Evolutionary conservation across 768 basidiomycete species (phyloP).

Genomic region (Suillus hirtellus): DNA sequence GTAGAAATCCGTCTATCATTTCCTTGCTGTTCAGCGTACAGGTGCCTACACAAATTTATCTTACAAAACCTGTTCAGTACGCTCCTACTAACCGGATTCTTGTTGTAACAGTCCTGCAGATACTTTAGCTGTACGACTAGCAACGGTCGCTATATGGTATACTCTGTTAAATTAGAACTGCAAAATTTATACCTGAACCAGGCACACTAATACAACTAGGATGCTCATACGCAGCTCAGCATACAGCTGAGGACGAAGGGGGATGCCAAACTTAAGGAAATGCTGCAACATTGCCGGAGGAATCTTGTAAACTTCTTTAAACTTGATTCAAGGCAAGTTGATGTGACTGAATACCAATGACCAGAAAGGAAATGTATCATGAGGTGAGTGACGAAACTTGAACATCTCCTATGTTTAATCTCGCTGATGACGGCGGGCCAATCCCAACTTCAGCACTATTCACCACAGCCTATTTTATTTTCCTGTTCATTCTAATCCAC

Average conservation of each 20-base stretch:
- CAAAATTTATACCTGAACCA: too few species aligned
- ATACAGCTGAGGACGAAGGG: background rate
- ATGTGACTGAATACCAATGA: background rate
- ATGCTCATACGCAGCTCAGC: background rate
- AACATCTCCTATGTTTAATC: conserved; percentile 1
- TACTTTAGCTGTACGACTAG: background rate
- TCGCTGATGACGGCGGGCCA: background rate
- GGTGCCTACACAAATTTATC: background rate
- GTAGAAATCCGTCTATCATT: background rate
- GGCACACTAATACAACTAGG: background rate
- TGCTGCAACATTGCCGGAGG: background rate
- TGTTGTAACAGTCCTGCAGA: background rate
- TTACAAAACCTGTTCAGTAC: background rate
- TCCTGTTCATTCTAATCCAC: background rate
- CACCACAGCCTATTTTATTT: background rate
- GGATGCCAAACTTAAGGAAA: too few species aligned
- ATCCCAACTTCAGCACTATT: background rate
- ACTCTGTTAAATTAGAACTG: background rate
- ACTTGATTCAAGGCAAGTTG: too few species aligned
- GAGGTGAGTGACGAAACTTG: background rate
- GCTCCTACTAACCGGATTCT: background rate
- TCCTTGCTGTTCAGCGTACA: background rate
- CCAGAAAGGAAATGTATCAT: conserved; percentile 2
- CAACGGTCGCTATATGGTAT: background rate
- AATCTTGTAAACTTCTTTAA: background rate